phyloP scores from a whole-genome alignment of 2,329 filamentous ascomycete species.

The Arthrobotrys sinensis region DNA sequence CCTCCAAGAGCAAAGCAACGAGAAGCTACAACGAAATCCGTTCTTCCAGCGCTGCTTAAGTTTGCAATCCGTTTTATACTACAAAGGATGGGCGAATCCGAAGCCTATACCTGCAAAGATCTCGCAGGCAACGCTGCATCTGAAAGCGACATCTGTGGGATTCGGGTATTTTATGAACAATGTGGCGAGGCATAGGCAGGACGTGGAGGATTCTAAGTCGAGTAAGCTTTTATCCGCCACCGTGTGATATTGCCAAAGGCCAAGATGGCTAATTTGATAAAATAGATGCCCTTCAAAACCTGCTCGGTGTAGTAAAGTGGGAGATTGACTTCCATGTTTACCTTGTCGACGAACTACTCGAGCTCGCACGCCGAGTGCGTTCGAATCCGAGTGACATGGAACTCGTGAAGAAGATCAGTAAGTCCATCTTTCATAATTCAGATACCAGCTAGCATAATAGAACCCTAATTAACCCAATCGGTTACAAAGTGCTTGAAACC shows the following conservation, averaged over 20 bases:
- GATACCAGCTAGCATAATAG: background rate
- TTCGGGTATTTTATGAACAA: conserved; percentile 64
- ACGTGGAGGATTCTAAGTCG: conserved; percentile 58
- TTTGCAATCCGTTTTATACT: conserved; percentile 83
- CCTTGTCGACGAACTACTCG: conserved; percentile 64
- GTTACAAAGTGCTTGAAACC: conserved; percentile 61
- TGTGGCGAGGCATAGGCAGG: conserved; percentile 53
- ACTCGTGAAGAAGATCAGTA: conserved; percentile 63
- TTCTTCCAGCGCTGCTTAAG: conserved; percentile 83
- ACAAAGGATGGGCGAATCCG: conserved; percentile 72
- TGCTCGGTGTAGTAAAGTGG: conserved; percentile 64
- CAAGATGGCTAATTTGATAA: background rate
- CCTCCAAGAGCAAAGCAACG: conserved; percentile 80
- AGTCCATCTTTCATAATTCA: background rate
- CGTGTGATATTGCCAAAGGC: background rate
- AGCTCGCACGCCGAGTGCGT: conserved; percentile 63
- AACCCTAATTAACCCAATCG: background rate
- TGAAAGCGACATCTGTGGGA: conserved; percentile 63
- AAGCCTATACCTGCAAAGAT: conserved; percentile 64
- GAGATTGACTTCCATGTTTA: conserved; percentile 64
- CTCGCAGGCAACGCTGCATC: conserved; percentile 63
- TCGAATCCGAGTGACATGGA: conserved; percentile 61
- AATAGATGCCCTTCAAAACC: conserved; percentile 63
- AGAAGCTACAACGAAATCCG: conserved; percentile 80
- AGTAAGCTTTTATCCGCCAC: conserved; percentile 18